Base-by-base conservation (phyloP, 306 rosid species). In the Cicer arietinum region DNA sequence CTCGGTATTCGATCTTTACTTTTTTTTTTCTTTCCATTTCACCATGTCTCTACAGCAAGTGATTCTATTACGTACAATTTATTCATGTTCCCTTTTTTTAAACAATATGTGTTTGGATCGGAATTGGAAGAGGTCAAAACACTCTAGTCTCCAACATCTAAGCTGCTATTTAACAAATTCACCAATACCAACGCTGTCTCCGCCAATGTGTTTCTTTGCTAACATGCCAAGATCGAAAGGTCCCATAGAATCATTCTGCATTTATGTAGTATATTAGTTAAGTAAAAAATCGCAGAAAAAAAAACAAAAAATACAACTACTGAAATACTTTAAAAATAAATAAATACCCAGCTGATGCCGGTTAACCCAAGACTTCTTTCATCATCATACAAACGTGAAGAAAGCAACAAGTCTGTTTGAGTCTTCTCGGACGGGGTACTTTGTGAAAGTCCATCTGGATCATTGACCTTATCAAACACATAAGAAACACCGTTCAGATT, bases 341-440 rank as follows among this genome's bases (percentile, higher is more conserved):
- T 12, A 66, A 71, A 68, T 90, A 92, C 99, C 99, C 97, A 94
- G 22, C 78, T 90, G 88, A 90, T 89, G 94, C 82, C 88, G 22
- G 87, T 72, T 72, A 94, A 80, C 72, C 97, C 99, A 50, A 94
- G 96, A 78, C 99, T 94, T 70, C 81, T 81, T 83, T 92, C 97
- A 56, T 85, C 96, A 43, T 85, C 87, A 51, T 68, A 74, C 56
- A 64, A 58, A 59, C 69, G 82, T 11, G 88, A 82, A 84, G 84
- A 82, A 80, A 77, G 79, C 50, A 62, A 9, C 30, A 25, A 76
- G 74, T 79, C 88, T 52, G 86, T 67, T 71, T 78, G 83, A 52
- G 84, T 78, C 79, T 88, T 88, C 69, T 68, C 76, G 10, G 67
- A 25, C 60, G 78, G 81, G 71, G 57, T 80, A 52, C 85, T 91